Base-by-base conservation (phyloP, 1,284 basidiomycete genomes). In the Bondarzewia mesenterica region DNA sequence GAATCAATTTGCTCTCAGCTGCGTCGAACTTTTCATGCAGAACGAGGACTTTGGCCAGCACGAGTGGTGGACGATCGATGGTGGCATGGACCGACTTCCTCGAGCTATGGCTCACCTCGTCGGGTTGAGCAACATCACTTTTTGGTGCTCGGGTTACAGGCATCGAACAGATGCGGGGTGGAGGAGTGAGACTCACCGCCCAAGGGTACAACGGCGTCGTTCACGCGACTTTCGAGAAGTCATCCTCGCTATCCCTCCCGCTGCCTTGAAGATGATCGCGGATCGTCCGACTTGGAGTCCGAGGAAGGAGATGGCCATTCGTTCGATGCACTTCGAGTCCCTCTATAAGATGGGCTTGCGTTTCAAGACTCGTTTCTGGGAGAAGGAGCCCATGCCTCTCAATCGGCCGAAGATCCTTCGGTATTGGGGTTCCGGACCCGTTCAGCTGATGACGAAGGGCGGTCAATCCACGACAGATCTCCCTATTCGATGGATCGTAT, bases 331-430 rank as follows among this genome's bases (percentile, higher is more conserved):
- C 39, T 65, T 63, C 50, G 63, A 60, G 25, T 47, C 60, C 2
- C 51, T 60, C 10, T 58, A 52, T 53, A 70, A 70, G 50, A 56
- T 70, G 27, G 68, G 58, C 1, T 26, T 70, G n/a, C 60, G 62
- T 20, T 71, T 70, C 56, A 60, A 57, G 44, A 58, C 58, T 3
- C 50, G 60, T 20, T 71, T 67, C 60, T 71, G 70, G 69, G 62
- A 63, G 41, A 52, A 53, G 18, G 52, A 51, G 14, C n/a, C n/a
- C n/a, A n/a, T n/a, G n/a, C n/a, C n/a, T n/a, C n/a, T n/a, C n/a
- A n/a, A n/a, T n/a, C n/a, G n/a, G n/a, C n/a, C n/a, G n/a, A n/a
- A n/a, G n/a, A n/a, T n/a, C n/a, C n/a, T n/a, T n/a, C n/a, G n/a
- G n/a, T n/a, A n/a, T n/a, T n/a, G n/a, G n/a, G n/a, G n/a, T n/a